Evolutionary conservation across 2,329 filamentous ascomycete species (phyloP).

Genomic region (Paecilomyces sp.): DNA sequence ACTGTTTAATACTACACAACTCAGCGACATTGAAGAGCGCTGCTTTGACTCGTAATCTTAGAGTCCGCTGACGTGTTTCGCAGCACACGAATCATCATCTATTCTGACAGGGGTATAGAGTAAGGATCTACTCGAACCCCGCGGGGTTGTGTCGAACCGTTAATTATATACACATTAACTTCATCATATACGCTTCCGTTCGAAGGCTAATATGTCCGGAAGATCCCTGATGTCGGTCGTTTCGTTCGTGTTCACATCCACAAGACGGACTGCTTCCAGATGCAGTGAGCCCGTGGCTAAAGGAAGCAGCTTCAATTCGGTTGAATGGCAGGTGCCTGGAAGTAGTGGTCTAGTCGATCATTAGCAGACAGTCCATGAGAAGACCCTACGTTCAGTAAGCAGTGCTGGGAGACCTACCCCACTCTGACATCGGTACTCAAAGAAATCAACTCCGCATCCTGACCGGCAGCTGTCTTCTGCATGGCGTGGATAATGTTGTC

Average conservation of each 20-base stretch:
- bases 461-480: constrained; percentile 43
- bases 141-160: not conserved
- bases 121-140: not conserved
- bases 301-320: constrained; percentile 49
- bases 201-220: constrained; percentile 45
- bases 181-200: constrained; percentile 8
- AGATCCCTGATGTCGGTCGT: constrained; percentile 50
- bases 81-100: not conserved
- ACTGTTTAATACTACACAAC: not conserved
- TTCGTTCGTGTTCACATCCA: constrained; percentile 51
- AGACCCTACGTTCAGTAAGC: not conserved
- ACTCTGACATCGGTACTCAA: constrained; percentile 52
- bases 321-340: constrained; percentile 50
- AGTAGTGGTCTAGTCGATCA: constrained; percentile 41
- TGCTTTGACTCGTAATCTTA: not conserved
- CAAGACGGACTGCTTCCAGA: constrained; percentile 46
- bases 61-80: not conserved
- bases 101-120: not conserved
- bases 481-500: constrained; percentile 50
- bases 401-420: constrained; percentile 38
- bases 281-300: constrained; percentile 44
- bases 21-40: not conserved
- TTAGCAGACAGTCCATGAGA: not conserved
- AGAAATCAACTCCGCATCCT: constrained; percentile 48
- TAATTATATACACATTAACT: not conserved